Conservation (phyloP, 768 basidiomycete species). For the Boletellus ananas region DNA sequence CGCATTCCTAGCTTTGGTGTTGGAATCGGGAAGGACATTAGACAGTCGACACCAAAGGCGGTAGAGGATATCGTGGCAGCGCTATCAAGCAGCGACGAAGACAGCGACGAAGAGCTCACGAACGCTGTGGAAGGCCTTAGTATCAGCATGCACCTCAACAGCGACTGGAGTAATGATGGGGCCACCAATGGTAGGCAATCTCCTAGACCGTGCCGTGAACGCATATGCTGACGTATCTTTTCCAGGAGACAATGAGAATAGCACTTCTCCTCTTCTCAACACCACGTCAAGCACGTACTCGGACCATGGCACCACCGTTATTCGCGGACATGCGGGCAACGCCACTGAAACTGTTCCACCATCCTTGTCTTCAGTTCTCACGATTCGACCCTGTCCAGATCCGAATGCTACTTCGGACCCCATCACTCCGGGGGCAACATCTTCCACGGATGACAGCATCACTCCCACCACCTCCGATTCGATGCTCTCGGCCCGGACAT, state of each 20-base stretch:
- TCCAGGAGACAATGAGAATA: conserved; percentile 38
- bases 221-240: conserved; percentile 11
- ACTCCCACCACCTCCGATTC: conserved; percentile 45
- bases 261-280: conserved; percentile 54
- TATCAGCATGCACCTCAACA: conserved; percentile 44
- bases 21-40: conserved; percentile 61
- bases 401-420: conserved; percentile 44
- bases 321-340: conserved; percentile 46
- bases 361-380: conserved; percentile 69
- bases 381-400: conserved; percentile 55
- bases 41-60: conserved; percentile 30
- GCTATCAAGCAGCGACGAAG: conserved; percentile 48
- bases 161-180: conserved; percentile 39
- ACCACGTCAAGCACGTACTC: conserved; percentile 43
- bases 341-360: conserved; percentile 41
- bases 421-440: conserved; percentile 35
- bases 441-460: conserved; percentile 25
- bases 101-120: conserved; percentile 61
- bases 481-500: conserved; percentile 54
- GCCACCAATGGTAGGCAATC: conserved; percentile 32
- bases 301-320: conserved; percentile 68
- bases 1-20: conserved; percentile 85
- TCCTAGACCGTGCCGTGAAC: conserved; percentile 3
- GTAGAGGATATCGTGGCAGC: conserved; percentile 34
- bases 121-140: conserved; percentile 56